These are phyloP conservation scores for Candida maltosa DNA, from an alignment of 805 yeast genomes.

Conservation along the genomic window DNA sequence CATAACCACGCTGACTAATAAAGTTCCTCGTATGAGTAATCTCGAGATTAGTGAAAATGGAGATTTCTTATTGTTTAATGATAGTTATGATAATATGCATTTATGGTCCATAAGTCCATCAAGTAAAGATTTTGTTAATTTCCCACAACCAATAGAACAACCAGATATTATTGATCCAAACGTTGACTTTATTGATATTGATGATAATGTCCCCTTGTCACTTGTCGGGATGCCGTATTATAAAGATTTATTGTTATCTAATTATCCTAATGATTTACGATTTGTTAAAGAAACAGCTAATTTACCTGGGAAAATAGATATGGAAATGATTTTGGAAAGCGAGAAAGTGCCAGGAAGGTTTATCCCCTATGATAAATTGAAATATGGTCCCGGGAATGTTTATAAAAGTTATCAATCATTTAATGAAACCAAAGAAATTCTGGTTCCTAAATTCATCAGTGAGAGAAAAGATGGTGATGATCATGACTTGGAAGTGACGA, in stretches of 20 bases:
- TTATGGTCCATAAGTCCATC: slow-evolving; percentile 56
- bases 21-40: slow-evolving; percentile 34
- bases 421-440: slow-evolving; percentile 11
- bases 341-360: slow-evolving; percentile 11
- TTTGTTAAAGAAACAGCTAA: slow-evolving; percentile 62
- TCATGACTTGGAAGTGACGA: background rate
- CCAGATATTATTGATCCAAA: slow-evolving; percentile 43
- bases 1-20: background rate
- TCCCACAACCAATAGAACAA: slow-evolving; percentile 46
- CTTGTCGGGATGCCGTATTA: slow-evolving; percentile 86
- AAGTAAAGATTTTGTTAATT: slow-evolving; percentile 30
- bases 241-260: slow-evolving; percentile 69
- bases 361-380: slow-evolving; percentile 49
- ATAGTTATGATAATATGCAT: slow-evolving; percentile 58
- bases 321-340: slow-evolving; percentile 35
- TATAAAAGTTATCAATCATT: slow-evolving; percentile 40
- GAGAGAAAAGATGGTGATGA: slow-evolving; percentile 27
- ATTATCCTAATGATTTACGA: slow-evolving; percentile 66
- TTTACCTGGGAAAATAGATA: slow-evolving; percentile 52
- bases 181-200: slow-evolving; percentile 18
- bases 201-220: slow-evolving; percentile 59
- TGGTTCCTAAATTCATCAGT: slow-evolving; percentile 58
- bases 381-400: slow-evolving; percentile 56
- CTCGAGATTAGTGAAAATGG: slow-evolving; percentile 68
- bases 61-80: slow-evolving; percentile 70